phyloP scores from a whole-genome alignment of 768 basidiomycete genomes.

The Epithele typhae region DNA sequence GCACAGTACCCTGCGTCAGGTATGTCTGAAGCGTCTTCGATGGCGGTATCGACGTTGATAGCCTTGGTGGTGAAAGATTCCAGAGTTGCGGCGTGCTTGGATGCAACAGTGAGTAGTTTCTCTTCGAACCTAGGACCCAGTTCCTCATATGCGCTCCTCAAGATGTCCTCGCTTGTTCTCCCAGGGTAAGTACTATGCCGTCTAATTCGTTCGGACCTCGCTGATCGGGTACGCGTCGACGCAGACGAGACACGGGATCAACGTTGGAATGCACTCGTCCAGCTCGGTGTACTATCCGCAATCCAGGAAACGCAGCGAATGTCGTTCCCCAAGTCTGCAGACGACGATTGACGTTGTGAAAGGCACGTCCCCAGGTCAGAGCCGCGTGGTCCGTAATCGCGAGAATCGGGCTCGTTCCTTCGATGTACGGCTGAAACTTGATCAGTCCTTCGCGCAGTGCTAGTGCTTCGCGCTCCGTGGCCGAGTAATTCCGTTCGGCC shows the following conservation, averaged over 20 bases:
- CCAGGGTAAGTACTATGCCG: neutral
- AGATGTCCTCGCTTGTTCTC: constrained; percentile 14
- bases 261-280: constrained; percentile 38
- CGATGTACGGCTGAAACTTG: constrained; percentile 23
- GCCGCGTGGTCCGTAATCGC: constrained; percentile 24
- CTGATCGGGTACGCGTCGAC: constrained; percentile 18
- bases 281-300: constrained; percentile 34
- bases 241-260: constrained; percentile 33
- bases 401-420: constrained; percentile 16
- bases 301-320: constrained; percentile 31
- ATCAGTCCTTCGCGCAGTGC: constrained; percentile 21
- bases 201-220: constrained; percentile 12
- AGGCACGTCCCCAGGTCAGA: constrained; percentile 33
- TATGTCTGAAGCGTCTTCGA: too few species aligned
- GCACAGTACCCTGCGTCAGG: too few species aligned
- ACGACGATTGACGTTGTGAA: constrained; percentile 34
- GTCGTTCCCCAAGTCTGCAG: constrained; percentile 33
- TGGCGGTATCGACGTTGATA: too few species aligned
- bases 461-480: constrained; percentile 23
- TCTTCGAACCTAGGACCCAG: constrained; percentile 26
- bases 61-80: too few species aligned
- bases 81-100: constrained; percentile 1
- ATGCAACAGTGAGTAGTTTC: constrained; percentile 18
- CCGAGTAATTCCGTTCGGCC: constrained; percentile 23
- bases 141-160: constrained; percentile 24